Conservation (phyloP, 345 rosid species). For the Heritiera littoralis region DNA sequence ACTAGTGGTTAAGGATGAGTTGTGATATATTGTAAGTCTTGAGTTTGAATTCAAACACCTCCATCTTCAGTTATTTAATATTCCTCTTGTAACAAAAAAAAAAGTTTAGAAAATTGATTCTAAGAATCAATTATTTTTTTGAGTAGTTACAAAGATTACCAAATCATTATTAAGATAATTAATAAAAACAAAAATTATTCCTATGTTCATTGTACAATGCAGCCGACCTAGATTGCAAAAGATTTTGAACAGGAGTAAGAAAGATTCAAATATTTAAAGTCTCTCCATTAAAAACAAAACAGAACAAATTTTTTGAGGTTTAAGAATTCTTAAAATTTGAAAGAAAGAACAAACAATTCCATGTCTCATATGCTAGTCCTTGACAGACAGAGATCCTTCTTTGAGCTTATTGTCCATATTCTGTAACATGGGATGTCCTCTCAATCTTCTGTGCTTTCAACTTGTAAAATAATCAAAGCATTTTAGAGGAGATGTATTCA, state of each 20-base stretch:
- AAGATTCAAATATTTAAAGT: constrained; percentile 7
- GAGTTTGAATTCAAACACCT: too few species aligned
- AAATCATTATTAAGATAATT: background rate
- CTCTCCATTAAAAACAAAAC: background rate
- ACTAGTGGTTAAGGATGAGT: too few species aligned
- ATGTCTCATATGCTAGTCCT: background rate
- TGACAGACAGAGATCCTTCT: background rate
- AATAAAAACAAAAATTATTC: background rate
- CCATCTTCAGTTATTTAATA: too few species aligned
- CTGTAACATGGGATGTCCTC: constrained; percentile 7
- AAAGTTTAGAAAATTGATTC: background rate
- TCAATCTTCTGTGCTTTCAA: background rate
- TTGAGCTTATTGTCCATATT: background rate
- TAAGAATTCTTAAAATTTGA: background rate
- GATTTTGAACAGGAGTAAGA: background rate
- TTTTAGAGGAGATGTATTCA: background rate
- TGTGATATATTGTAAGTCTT: too few species aligned
- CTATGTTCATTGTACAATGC: constrained; percentile 15
- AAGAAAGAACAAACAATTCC: background rate
- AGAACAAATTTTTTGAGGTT: background rate
- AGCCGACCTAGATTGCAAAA: background rate
- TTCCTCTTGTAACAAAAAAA: too few species aligned
- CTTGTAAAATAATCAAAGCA: background rate
- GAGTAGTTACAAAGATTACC: background rate
- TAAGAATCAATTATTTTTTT: background rate